Conservation (phyloP, 129 eudicot genomes). For the Lactuca saligna region DNA sequence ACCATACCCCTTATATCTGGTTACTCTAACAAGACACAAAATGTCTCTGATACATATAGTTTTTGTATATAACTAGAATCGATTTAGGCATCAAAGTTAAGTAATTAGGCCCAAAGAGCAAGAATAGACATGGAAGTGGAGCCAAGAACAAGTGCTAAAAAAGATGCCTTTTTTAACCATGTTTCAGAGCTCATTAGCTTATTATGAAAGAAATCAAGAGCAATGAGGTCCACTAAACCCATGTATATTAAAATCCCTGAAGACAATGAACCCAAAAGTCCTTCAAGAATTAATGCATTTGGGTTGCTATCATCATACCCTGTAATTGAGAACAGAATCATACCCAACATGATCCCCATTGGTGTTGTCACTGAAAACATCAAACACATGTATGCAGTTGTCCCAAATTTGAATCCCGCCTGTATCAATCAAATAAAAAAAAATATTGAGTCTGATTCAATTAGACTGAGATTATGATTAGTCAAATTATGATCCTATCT, state of each 20-base stretch:
- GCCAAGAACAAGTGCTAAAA: conserved; percentile 66
- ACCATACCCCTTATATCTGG: too few species aligned
- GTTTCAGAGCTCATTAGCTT: conserved; percentile 61
- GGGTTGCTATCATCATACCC: conserved; percentile 72
- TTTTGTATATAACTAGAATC: conserved; percentile 10
- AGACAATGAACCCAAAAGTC: conserved; percentile 69
- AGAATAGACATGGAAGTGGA: conserved; percentile 74
- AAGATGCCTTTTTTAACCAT: conserved; percentile 55
- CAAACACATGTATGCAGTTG: conserved; percentile 76
- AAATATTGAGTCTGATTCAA: too few species aligned
- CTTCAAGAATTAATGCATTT: conserved; percentile 69
- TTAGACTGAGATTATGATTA: too few species aligned
- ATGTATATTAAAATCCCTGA: conserved; percentile 77
- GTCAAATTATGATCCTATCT: too few species aligned
- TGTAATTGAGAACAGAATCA: conserved; percentile 57
- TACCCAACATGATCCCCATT: conserved; percentile 66
- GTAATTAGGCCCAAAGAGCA: conserved; percentile 70
- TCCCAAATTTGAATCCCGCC: conserved; percentile 67
- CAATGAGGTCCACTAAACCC: conserved; percentile 79
- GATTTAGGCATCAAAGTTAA: conserved; percentile 5
- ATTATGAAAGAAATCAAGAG: conserved; percentile 80
- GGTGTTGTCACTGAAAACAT: conserved; percentile 83
- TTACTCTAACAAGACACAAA: not conserved
- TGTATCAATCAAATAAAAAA: conserved; percentile 5
- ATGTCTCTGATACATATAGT: conserved; percentile 8